Evolutionary conservation across 495 filamentous ascomycete genomes (phyloP).

Genomic region (Aspergillus nidulans): DNA sequence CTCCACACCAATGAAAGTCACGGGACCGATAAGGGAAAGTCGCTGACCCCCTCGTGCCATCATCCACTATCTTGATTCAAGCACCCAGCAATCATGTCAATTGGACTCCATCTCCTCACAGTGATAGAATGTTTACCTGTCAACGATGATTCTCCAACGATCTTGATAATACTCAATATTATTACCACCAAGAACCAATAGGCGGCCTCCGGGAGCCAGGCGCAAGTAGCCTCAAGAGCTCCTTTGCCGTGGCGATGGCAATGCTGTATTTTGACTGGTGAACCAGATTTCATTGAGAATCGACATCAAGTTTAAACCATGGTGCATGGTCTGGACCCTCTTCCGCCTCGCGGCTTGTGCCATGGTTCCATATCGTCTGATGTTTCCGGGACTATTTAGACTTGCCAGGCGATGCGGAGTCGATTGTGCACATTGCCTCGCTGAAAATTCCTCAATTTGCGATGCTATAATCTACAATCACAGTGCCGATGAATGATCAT

Average conservation of each 20-base stretch:
- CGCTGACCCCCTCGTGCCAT: background rate
- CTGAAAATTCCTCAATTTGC: background rate
- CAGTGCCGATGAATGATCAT: too few relatives aligned
- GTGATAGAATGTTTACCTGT: too few relatives aligned
- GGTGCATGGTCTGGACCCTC: background rate
- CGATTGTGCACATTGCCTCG: too few relatives aligned
- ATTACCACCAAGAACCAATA: too few relatives aligned
- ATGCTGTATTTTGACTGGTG: background rate
- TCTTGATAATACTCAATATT: too few relatives aligned
- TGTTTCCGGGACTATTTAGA: background rate
- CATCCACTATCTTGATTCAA: background rate
- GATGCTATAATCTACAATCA: background rate
- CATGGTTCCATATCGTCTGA: background rate
- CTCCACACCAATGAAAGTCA: too few relatives aligned
- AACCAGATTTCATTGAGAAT: background rate
- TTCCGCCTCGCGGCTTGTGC: background rate
- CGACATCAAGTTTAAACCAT: background rate
- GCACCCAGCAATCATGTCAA: too few relatives aligned
- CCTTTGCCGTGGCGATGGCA: too few relatives aligned
- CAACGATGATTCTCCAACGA: too few relatives aligned
- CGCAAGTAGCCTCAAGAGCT: too few relatives aligned
- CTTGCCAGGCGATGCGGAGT: background rate
- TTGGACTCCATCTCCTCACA: too few relatives aligned
- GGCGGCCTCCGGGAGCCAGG: too few relatives aligned
- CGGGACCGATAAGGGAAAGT: background rate